A percentile compares a stretch with the other conserved stretches of the same genome.
phyloP scores from a whole-genome alignment of 2,329 filamentous ascomycete genomes.

The Cladobotryum protrusum region DNA sequence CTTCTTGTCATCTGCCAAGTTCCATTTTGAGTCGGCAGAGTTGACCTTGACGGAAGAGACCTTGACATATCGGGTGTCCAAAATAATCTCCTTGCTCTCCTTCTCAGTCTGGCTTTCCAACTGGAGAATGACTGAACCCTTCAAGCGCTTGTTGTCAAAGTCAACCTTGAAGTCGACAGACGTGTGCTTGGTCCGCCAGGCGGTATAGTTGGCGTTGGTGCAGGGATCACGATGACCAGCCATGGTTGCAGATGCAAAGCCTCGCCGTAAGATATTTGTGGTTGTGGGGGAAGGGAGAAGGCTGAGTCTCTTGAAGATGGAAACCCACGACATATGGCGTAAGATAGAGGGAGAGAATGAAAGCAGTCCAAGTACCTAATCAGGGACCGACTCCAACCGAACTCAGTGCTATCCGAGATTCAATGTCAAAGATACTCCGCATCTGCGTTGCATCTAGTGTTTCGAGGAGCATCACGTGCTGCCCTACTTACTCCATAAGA shows the following conservation, averaged over 20 bases:
- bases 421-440: conserved; percentile 7
- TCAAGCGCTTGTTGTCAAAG: conserved; percentile 71
- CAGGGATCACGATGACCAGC: conserved; percentile 64
- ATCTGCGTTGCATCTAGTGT: conserved; percentile 1
- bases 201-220: conserved; percentile 86
- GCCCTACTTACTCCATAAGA: conserved; percentile 3
- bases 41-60: conserved; percentile 67
- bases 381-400: conserved; percentile 10
- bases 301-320: conserved; percentile 13
- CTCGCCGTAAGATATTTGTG: conserved; percentile 10
- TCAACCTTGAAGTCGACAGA: conserved; percentile 75
- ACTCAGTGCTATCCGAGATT: neutral
- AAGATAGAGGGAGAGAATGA: neutral
- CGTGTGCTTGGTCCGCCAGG: conserved; percentile 79
- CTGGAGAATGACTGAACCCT: conserved; percentile 68
- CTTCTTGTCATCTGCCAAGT: conserved; percentile 60
- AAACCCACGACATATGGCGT: conserved; percentile 18
- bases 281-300: conserved; percentile 7
- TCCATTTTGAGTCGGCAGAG: conserved; percentile 58
- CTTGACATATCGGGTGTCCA: conserved; percentile 82
- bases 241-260: conserved; percentile 28
- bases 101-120: conserved; percentile 71
- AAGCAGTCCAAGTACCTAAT: conserved; percentile 1
- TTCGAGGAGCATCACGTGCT: conserved; percentile 11
- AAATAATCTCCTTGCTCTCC: conserved; percentile 67